phyloP scores from a whole-genome alignment of 495 filamentous ascomycete genomes.

The Hypoxylon perforatum region DNA sequence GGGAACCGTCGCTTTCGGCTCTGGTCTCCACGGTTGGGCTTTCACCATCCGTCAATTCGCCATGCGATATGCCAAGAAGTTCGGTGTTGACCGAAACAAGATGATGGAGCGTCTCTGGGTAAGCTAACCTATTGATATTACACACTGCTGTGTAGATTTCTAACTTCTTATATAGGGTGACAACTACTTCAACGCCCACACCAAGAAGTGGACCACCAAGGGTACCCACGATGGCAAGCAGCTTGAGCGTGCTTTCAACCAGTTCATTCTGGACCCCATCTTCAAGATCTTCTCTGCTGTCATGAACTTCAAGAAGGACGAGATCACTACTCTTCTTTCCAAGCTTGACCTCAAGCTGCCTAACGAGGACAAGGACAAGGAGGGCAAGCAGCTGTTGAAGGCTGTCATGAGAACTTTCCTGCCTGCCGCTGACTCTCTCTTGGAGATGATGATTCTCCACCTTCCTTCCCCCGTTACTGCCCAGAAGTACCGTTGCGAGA shows the following conservation, averaged over 20 bases:
- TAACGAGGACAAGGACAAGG: constrained; percentile 87
- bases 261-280: constrained; percentile 99
- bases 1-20: constrained; percentile 98
- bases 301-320: constrained; percentile 99
- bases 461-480: constrained; percentile 95
- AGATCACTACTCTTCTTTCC: constrained; percentile 80
- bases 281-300: constrained; percentile 96
- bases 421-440: constrained; percentile 94
- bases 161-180: constrained; percentile 72
- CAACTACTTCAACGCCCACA: constrained; percentile 99
- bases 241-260: constrained; percentile 98
- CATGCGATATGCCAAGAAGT: constrained; percentile 97
- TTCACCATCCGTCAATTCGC: constrained; percentile 99
- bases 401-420: constrained; percentile 98
- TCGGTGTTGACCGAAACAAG: constrained; percentile 98
- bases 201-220: constrained; percentile 99
- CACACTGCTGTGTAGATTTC: constrained; percentile 1
- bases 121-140: constrained; percentile 47
- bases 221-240: constrained; percentile 81
- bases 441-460: constrained; percentile 99
- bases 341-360: constrained; percentile 94
- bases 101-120: constrained; percentile 99
- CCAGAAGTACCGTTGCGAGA: constrained; percentile 98
- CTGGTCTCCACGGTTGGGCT: constrained; percentile 99
- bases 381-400: constrained; percentile 98